These are phyloP conservation scores for Phylloporus rhodoxanthus DNA, from an alignment of 768 basidiomycete genomes.

Conservation along the genomic window DNA sequence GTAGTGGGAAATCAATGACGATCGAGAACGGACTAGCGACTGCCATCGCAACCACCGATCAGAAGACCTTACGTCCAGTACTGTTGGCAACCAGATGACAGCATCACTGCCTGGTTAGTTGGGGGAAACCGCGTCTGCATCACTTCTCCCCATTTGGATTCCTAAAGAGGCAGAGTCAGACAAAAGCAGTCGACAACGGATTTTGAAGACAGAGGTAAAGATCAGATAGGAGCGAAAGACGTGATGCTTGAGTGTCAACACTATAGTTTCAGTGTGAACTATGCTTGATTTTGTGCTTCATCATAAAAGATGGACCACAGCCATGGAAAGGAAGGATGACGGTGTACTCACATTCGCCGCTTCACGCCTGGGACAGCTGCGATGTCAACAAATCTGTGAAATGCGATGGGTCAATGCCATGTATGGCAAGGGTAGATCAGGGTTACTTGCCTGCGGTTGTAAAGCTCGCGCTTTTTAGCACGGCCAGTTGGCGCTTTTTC, in stretches of 20 bases:
- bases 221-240: constrained; percentile 99
- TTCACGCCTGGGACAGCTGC: constrained; percentile 84
- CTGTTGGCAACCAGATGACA: background rate
- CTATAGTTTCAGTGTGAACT: constrained; percentile 91
- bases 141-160: constrained; percentile 13
- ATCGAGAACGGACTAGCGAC: background rate
- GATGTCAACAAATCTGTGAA: constrained; percentile 79
- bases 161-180: constrained; percentile 12
- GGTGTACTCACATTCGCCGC: constrained; percentile 83
- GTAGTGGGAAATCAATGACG: background rate
- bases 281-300: constrained; percentile 55
- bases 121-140: background rate
- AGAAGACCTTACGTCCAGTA: background rate
- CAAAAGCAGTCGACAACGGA: background rate
- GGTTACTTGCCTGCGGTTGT: constrained; percentile 77
- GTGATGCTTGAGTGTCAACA: constrained; percentile 85
- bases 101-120: background rate
- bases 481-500: constrained; percentile 95
- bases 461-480: constrained; percentile 91
- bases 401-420: background rate
- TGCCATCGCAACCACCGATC: background rate
- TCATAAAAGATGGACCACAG: constrained; percentile 6
- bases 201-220: background rate
- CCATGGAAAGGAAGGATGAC: constrained; percentile 30
- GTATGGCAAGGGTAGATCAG: background rate